Conservation (phyloP, 1,139 yeast genomes). For the Candida freyschussii region DNA sequence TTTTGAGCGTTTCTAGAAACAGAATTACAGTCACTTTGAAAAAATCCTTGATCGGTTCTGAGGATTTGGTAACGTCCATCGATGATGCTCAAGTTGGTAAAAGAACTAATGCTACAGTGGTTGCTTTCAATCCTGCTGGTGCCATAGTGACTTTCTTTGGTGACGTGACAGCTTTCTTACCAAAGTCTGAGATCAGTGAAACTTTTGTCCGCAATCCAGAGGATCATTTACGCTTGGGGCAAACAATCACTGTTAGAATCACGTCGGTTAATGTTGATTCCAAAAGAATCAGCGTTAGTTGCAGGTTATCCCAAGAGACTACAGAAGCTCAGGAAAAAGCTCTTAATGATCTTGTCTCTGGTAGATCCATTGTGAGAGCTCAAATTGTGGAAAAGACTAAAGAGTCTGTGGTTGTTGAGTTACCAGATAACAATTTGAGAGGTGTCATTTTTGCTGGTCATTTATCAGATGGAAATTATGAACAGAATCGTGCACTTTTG, state of each 20-base stretch:
- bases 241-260: conserved; percentile 72
- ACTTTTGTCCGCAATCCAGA: conserved; percentile 73
- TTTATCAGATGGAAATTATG: conserved; percentile 68
- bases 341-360: conserved; percentile 49
- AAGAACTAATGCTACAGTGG: conserved; percentile 71
- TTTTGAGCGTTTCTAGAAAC: conserved; percentile 36
- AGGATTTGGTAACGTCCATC: conserved; percentile 50
- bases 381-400: conserved; percentile 69
- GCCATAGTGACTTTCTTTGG: conserved; percentile 84
- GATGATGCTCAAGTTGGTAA: conserved; percentile 54
- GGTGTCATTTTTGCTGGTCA: conserved; percentile 78
- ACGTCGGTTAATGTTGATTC: conserved; percentile 50
- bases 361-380: conserved; percentile 60
- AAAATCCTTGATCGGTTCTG: conserved; percentile 74
- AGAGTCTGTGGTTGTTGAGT: conserved; percentile 65
- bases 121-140: conserved; percentile 68
- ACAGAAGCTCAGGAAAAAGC: conserved; percentile 45
- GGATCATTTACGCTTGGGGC: conserved; percentile 79
- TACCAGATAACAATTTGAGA: conserved; percentile 49
- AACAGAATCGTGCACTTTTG: conserved; percentile 60
- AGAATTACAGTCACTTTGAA: conserved; percentile 65
- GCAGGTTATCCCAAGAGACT: conserved; percentile 57
- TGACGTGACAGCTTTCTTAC: conserved; percentile 70
- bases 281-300: conserved; percentile 63
- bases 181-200: conserved; percentile 85